Base-by-base conservation (phyloP, 2,329 filamentous ascomycete species). In the Cladorrhinum sp. region DNA sequence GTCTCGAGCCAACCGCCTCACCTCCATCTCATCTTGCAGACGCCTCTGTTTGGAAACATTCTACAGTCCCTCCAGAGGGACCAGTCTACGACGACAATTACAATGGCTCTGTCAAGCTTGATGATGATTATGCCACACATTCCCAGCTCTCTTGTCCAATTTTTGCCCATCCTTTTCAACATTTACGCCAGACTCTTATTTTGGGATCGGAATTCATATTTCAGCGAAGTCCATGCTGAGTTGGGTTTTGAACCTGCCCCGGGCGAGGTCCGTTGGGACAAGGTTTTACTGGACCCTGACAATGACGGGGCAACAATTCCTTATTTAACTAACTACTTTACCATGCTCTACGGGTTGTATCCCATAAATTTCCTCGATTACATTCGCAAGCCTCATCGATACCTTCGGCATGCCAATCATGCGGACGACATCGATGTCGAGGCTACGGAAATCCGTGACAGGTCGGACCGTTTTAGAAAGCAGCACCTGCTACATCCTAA, bases 361-460 rank as follows among this genome's bases (percentile, higher is more conserved):
- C 91, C 91, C 1, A 84, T 93, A 69, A 93, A 93, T 71, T 92
- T 95, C 67, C 89, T 92, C 84, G 89, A 88, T 73, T 95, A 93
- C 70, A 89, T 95, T 63, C 84, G 90, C 59, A 93, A 93, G 69
- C 90, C 91, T 2, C 86, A 92, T 66, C 85, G 88, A 64, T 93
- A 90, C 69, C 78, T 95, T 9, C 87, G 91, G 51, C 87, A 89
- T 68, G 85, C 88, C 45, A 85, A 91, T 64, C 85, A 87, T 53
- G 83, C 86, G 1, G 88, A 92, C 64, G 88, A 91, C 58, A 83
- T 93, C 49, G 89, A 93, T 68, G 82, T 93, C 2, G 88, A 93
- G 66, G 89, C 91, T 29, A 86, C 86, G 3, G 86, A 93, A 66
- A 91, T 95, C 58, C 81, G 90, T 4, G 84, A 88, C 67, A 82